A percentile compares a stretch with the other conserved stretches of the same genome.
Conservation (phyloP, 192 early-diverging fungal genomes). For the Martensiomyces pterosporus region DNA sequence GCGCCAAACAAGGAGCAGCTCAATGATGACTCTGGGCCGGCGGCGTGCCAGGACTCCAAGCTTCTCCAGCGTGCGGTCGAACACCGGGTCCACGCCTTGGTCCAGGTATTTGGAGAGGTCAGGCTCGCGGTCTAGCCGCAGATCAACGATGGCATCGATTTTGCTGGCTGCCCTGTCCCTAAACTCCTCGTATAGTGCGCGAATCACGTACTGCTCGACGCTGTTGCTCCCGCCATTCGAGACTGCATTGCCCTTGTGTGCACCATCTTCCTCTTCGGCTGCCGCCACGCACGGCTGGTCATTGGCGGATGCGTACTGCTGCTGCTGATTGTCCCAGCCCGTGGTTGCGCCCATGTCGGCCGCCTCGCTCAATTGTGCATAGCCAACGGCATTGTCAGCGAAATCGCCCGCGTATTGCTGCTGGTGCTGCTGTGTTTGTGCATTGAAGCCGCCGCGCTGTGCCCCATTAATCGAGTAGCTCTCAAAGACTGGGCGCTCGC, state of each 20-base stretch:
- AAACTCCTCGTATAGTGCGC: conserved; percentile 46
- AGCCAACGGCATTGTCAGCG: too few relatives aligned
- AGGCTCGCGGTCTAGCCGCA: conserved; percentile 57
- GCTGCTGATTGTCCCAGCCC: too few relatives aligned
- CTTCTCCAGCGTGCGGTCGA: conserved; percentile 77
- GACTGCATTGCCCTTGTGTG: not conserved
- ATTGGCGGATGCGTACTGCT: too few relatives aligned
- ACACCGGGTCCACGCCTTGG: conserved; percentile 64
- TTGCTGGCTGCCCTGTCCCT: conserved; percentile 34
- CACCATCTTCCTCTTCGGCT: not conserved
- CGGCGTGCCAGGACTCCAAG: conserved; percentile 77
- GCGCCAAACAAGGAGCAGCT: conserved; percentile 72
- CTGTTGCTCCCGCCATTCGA: conserved; percentile 1
- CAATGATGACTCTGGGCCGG: conserved; percentile 82
- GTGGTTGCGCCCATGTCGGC: too few relatives aligned
- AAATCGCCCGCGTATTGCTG: too few relatives aligned
- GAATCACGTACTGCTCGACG: conserved; percentile 46
- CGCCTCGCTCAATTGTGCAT: too few relatives aligned
- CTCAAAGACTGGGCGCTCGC: not conserved
- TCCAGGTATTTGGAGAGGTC: conserved; percentile 59
- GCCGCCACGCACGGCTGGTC: too few relatives aligned
- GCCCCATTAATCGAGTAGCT: not conserved
- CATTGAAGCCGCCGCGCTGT: not conserved
- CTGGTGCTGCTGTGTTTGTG: too few relatives aligned
- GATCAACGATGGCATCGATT: conserved; percentile 34